These are phyloP conservation scores for Sporisorium sorghi DNA, from an alignment of 1,284 basidiomycete genomes.

Conservation along the genomic window DNA sequence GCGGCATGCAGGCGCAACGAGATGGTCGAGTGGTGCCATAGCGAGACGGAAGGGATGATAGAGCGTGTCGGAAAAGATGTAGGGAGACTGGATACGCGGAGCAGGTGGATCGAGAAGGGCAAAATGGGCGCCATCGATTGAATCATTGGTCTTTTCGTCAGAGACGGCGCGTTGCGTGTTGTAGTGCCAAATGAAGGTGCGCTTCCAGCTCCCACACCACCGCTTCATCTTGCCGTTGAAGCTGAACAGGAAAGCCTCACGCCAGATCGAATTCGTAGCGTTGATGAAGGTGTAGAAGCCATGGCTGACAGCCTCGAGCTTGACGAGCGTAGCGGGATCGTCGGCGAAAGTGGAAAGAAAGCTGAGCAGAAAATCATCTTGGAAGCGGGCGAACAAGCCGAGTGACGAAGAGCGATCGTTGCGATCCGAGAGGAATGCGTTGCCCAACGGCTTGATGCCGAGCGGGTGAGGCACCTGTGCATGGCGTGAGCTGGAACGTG, in stretches of 20 bases:
- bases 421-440: slow-evolving; percentile 54
- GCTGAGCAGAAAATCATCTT: slow-evolving; percentile 57
- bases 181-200: slow-evolving; percentile 49
- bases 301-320: slow-evolving; percentile 49
- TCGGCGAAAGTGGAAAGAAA: slow-evolving; percentile 51
- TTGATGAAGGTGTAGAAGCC: slow-evolving; percentile 56
- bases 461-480: slow-evolving; percentile 56
- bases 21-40: slow-evolving; percentile 50
- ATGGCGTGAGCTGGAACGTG: slow-evolving; percentile 12
- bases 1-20: slow-evolving; percentile 39
- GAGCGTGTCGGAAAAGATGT: slow-evolving; percentile 60
- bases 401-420: slow-evolving; percentile 49
- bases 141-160: slow-evolving; percentile 30
- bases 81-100: slow-evolving; percentile 41
- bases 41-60: slow-evolving; percentile 62
- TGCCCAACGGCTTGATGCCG: slow-evolving; percentile 61
- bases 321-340: slow-evolving; percentile 28
- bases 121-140: slow-evolving; percentile 33
- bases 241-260: slow-evolving; percentile 46
- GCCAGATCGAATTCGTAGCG: slow-evolving; percentile 56
- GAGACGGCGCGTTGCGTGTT: slow-evolving; percentile 24
- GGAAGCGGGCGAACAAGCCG: slow-evolving; percentile 48
- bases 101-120: slow-evolving; percentile 27
- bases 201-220: slow-evolving; percentile 66
- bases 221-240: slow-evolving; percentile 48